These are phyloP conservation scores for Hondaea fermentalgiana DNA, from an alignment of 108 stramenopile species.

Conservation along the genomic window DNA sequence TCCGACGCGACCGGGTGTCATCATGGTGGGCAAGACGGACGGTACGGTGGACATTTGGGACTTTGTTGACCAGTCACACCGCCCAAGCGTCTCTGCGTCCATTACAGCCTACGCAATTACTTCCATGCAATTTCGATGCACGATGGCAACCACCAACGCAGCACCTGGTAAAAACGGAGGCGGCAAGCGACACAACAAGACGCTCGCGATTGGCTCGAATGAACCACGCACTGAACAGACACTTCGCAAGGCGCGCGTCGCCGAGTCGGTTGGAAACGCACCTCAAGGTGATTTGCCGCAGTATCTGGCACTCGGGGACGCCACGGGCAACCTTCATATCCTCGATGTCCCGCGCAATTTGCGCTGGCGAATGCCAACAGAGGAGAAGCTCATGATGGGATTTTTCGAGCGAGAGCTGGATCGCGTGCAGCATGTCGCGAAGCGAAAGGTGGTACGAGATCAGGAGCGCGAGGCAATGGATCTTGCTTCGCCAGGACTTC, in stretches of 20 bases:
- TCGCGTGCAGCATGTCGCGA: slow-evolving; percentile 2
- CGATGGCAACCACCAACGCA: not conserved
- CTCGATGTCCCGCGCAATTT: slow-evolving; percentile 51
- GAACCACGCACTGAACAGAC: not conserved
- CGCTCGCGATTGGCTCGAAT: not conserved
- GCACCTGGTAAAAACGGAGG: not conserved
- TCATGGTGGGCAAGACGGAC: slow-evolving; percentile 46
- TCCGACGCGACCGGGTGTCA: slow-evolving; percentile 49
- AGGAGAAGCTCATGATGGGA: slow-evolving; percentile 37
- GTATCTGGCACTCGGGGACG: slow-evolving; percentile 51
- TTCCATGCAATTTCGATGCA: slow-evolving; percentile 45
- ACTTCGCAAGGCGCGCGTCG: not conserved
- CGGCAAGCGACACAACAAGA: not conserved
- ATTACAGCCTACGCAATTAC: slow-evolving; percentile 47
- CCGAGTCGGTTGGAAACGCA: not conserved
- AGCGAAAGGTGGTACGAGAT: not conserved
- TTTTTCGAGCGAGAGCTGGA: slow-evolving; percentile 51
- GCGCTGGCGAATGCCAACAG: slow-evolving; percentile 36
- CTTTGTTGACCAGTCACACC: slow-evolving; percentile 46
- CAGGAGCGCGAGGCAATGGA: not conserved
- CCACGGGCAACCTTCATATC: slow-evolving; percentile 51
- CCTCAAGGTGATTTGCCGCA: slow-evolving; percentile 34
- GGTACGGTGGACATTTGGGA: slow-evolving; percentile 59
- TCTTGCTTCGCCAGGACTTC: not conserved
- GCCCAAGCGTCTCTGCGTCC: slow-evolving; percentile 32